A percentile compares a stretch with the other conserved stretches of the same genome.
Evolutionary conservation across 345 rosid species (phyloP).

Genomic region (Tarenaya hassleriana): DNA sequence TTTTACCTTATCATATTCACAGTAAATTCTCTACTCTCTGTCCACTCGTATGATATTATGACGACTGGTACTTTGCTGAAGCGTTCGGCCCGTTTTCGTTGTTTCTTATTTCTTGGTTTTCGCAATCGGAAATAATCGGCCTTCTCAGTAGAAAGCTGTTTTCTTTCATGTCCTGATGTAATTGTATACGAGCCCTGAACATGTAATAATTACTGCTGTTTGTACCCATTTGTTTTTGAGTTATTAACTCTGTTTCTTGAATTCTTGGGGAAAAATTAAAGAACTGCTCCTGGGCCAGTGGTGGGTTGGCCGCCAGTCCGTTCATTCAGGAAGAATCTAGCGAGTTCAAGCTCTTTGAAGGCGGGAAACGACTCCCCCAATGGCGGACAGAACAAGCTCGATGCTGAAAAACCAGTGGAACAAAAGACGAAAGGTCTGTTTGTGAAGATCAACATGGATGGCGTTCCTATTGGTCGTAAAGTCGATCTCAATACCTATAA

Average conservation of each 20-base stretch:
- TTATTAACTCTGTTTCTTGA: constrained; percentile 7
- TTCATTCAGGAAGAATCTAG: constrained; percentile 81
- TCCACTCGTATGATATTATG: too few species aligned
- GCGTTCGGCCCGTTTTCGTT: too few species aligned
- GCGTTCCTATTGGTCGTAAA: constrained; percentile 96
- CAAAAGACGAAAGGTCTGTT: constrained; percentile 43
- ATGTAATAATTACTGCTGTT: background rate
- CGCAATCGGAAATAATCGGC: too few species aligned
- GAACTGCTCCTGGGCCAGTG: constrained; percentile 91
- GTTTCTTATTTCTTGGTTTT: too few species aligned
- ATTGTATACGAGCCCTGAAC: too few species aligned
- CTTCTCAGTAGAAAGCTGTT: too few species aligned
- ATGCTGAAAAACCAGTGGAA: too few species aligned
- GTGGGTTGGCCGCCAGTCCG: constrained; percentile 99
- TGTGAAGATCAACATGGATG: constrained; percentile 97
- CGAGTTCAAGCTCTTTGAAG: constrained; percentile 57
- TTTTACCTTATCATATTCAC: too few species aligned
- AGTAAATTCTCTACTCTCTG: too few species aligned
- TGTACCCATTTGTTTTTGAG: background rate
- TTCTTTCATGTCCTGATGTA: too few species aligned
- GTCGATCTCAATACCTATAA: constrained; percentile 75
- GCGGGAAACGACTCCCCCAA: constrained; percentile 41
- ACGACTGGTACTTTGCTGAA: too few species aligned
- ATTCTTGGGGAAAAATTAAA: constrained; percentile 24
- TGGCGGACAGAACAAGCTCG: constrained; percentile 28